Conservation (phyloP, 1,139 yeast species). For the Candida sp. region DNA sequence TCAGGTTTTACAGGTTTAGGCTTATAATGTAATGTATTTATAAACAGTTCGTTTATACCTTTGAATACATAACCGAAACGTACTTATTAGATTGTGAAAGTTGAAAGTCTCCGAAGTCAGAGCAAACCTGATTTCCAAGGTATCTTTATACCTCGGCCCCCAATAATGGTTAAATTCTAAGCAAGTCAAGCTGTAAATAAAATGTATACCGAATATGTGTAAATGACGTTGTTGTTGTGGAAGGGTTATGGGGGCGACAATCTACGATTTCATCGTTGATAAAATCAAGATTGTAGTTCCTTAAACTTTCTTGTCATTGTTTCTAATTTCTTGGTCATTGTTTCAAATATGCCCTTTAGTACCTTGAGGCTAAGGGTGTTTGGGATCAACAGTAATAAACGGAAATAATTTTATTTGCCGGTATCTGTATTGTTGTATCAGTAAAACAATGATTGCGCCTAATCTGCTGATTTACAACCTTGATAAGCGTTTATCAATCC, state of each 20-base stretch:
- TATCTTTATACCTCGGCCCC: too few relatives aligned
- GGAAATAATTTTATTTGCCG: background rate
- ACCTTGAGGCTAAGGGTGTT: background rate
- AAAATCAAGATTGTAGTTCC: too few relatives aligned
- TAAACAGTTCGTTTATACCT: background rate
- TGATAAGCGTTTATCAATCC: background rate
- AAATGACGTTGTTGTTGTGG: too few relatives aligned
- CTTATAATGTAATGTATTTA: background rate
- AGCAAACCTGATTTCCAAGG: too few relatives aligned
- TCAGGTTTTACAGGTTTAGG: background rate
- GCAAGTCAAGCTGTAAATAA: too few relatives aligned
- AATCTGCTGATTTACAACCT: background rate
- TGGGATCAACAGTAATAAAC: background rate
- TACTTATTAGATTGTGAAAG: background rate
- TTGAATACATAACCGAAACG: background rate
- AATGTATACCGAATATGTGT: too few relatives aligned
- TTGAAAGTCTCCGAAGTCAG: background rate
- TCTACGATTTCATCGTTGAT: too few relatives aligned
- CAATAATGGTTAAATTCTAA: too few relatives aligned
- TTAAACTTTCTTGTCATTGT: too few relatives aligned
- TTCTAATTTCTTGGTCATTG: too few relatives aligned
- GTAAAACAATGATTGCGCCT: background rate
- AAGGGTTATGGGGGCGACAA: too few relatives aligned
- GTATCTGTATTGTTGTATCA: background rate
- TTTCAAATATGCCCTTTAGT: background rate